Evolutionary conservation across 768 basidiomycete genomes (phyloP).

Genomic region (Hericium coralloides): DNA sequence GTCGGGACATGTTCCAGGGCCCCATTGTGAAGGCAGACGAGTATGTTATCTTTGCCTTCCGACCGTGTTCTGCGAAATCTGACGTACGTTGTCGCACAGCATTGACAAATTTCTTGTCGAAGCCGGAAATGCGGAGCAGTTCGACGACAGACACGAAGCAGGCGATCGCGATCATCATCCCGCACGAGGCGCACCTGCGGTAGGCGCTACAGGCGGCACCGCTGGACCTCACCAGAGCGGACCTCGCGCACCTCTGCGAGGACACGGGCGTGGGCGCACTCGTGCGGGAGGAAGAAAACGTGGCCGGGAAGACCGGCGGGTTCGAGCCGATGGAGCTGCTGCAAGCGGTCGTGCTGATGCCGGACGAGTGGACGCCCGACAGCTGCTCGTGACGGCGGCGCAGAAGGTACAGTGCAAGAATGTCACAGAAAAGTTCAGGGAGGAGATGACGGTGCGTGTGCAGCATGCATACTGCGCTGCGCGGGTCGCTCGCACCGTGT

Average conservation of each 20-base stretch:
- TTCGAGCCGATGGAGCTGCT: conserved; percentile 76
- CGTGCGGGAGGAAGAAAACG: conserved; percentile 71
- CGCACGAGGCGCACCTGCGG: conserved; percentile 72
- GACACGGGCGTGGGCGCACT: conserved; percentile 45
- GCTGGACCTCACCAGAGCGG: conserved; percentile 29
- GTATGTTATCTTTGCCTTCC: conserved; percentile 25
- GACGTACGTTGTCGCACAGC: conserved; percentile 21
- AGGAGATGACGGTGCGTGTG: conserved; percentile 50
- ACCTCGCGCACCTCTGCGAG: conserved; percentile 48
- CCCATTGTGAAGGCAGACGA: conserved; percentile 41
- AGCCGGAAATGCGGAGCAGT: conserved; percentile 49
- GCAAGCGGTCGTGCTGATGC: conserved; percentile 65
- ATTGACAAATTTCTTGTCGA: conserved; percentile 44
- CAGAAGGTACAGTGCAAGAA: conserved; percentile 81
- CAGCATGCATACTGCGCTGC: background rate
- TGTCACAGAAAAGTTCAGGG: conserved; percentile 55
- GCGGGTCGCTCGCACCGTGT: background rate
- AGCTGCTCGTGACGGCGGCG: conserved; percentile 79
- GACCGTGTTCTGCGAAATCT: background rate
- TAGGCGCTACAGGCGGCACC: conserved; percentile 29
- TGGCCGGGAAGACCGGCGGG: conserved; percentile 74
- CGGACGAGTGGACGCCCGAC: conserved; percentile 91
- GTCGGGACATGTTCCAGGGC: conserved; percentile 34
- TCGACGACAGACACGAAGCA: conserved; percentile 67
- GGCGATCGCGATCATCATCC: conserved; percentile 81